Conservation (phyloP, 1,139 yeast genomes). For the Magnusiomyces suaveolens region DNA sequence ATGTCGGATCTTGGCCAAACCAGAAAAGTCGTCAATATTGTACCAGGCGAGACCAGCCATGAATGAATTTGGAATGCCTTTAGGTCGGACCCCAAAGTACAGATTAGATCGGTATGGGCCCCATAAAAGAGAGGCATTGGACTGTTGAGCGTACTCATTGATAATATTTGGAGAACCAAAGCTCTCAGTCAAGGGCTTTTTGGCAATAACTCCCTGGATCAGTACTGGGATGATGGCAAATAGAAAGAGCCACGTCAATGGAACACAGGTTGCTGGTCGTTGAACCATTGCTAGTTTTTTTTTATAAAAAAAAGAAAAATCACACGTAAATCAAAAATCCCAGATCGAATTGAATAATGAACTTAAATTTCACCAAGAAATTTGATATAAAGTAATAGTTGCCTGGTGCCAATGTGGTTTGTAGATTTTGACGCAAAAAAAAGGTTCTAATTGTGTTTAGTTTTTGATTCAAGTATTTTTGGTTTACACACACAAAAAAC, state of each 20-base stretch:
- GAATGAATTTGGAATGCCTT: constrained; percentile 59
- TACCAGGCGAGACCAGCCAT: constrained; percentile 87
- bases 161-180: constrained; percentile 13
- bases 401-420: no score
- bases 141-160: constrained; percentile 27
- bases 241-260: not conserved
- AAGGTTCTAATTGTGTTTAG: no score
- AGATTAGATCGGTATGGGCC: constrained; percentile 88
- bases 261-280: not conserved
- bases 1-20: constrained; percentile 61
- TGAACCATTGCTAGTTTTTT: not conserved
- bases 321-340: no score
- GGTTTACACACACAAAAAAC: no score
- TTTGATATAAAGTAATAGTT: no score
- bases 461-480: no score
- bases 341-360: no score
- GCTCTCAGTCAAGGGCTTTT: not conserved
- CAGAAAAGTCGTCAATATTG: constrained; percentile 50
- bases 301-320: no score
- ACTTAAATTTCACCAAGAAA: no score
- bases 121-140: constrained; percentile 55
- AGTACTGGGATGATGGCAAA: not conserved
- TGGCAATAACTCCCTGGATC: not conserved
- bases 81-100: constrained; percentile 78
- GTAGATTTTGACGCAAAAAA: no score